Base-by-base conservation (phyloP, 2,329 filamentous ascomycete species). In the Pezicula carpinea region DNA sequence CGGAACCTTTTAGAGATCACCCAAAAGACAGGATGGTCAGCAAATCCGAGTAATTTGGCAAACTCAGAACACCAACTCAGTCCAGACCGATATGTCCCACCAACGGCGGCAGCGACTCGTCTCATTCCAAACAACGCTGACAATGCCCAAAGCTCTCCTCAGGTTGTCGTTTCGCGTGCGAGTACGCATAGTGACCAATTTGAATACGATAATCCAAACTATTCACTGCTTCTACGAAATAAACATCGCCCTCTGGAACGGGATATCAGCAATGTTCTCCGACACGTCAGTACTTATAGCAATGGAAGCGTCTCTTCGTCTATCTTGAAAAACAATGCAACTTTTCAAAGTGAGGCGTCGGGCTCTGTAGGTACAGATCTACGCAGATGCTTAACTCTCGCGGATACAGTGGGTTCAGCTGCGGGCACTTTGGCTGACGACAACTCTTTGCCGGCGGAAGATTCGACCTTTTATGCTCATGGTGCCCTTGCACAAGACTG, bases 251-350 rank as follows among this genome's bases (percentile, higher is more conserved):
- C 58, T 18, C 47, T 63, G 6, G 60, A 63, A 40, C 48, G 58
- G 47, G 59, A 62, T 38, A 52, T 63, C 7, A 63, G 60, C 44
- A 50, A 56, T 29, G 59, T 57, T n/a, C 49, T 63, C 15, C 48
- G 59, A 14, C 50, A 57, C 40, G 55, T 49, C 18, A 62, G 59
- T 44, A 39, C 41, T 29, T 55, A 53, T 38, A 62, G 58, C 26
- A 49, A 49, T 34, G 58, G 49, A 17, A 60, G 55, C 35, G 47
- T 49, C 26, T 44, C 54, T n/a, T 53, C 54, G 2, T 48, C 51
- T 13, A 42, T 50, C 7, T 29, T 50, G 4, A 50, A 55, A 21
- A 43, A 42, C 13, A 39, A 46, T 41, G 48, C 39, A 23, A 41
- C 45, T 34, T 35, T 33, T 14, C 44, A 44, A 17, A 47, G 39